phyloP scores from a whole-genome alignment of 495 filamentous ascomycete species.

The Opeltia flavorubescens region DNA sequence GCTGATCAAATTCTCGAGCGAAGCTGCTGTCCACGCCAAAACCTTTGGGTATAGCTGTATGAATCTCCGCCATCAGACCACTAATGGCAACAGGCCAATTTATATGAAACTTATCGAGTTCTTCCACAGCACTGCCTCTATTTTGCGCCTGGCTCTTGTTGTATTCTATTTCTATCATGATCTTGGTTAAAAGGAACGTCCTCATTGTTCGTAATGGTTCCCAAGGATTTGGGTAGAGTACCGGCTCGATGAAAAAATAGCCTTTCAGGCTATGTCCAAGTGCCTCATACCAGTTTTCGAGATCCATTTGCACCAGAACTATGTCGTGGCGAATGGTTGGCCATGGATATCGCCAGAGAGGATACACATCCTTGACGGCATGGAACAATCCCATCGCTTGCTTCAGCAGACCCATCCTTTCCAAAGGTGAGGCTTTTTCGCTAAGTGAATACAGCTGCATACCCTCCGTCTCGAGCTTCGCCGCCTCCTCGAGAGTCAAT shows the following conservation, averaged over 20 bases:
- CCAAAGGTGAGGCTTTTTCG: slow-evolving; percentile 16
- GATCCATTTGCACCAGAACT: slow-evolving; percentile 21
- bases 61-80: neutral
- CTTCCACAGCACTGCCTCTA: neutral
- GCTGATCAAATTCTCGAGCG: neutral
- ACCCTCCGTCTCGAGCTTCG: neutral
- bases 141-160: neutral
- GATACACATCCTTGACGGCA: slow-evolving; percentile 13
- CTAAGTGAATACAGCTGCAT: slow-evolving; percentile 8
- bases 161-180: slow-evolving; percentile 21
- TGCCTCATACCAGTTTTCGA: slow-evolving; percentile 20
- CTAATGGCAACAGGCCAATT: slow-evolving; percentile 4
- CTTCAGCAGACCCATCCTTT: slow-evolving; percentile 17
- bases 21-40: neutral
- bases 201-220: slow-evolving; percentile 33
- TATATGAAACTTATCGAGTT: neutral
- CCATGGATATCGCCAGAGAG: slow-evolving; percentile 27
- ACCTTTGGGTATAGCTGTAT: neutral
- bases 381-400: slow-evolving; percentile 19
- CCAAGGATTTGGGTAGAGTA: slow-evolving; percentile 18
- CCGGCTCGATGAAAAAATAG: slow-evolving; percentile 25
- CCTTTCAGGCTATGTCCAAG: slow-evolving; percentile 27
- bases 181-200: slow-evolving; percentile 27
- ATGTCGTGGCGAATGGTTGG: slow-evolving; percentile 26
- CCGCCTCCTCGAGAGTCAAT: slow-evolving; percentile 12